phyloP scores from a whole-genome alignment of 805 yeast genomes.

The Yamadazyma akitaensis region DNA sequence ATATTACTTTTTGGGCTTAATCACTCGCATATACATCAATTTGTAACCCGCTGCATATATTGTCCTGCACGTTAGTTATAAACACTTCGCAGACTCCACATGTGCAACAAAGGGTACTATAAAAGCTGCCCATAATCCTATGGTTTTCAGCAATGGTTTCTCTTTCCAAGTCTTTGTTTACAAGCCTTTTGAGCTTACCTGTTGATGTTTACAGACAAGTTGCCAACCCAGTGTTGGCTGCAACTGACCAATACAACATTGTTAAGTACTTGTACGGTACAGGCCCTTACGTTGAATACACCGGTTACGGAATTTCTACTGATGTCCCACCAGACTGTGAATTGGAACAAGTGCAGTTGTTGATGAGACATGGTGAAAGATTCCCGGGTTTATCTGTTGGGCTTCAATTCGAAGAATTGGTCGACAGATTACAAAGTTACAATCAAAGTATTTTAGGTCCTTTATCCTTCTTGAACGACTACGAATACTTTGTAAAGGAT shows the following conservation, averaged over 20 bases:
- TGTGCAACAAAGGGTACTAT: not conserved
- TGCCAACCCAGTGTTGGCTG: constrained; percentile 34
- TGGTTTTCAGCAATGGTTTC: constrained; percentile 20
- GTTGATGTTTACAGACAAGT: constrained; percentile 12
- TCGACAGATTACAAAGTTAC: constrained; percentile 21
- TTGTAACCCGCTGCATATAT: not conserved
- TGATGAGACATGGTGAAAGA: constrained; percentile 80
- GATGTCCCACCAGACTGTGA: constrained; percentile 50
- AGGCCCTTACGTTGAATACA: constrained; percentile 52
- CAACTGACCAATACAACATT: constrained; percentile 44
- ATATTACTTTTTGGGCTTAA: not conserved
- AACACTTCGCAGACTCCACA: constrained; percentile 3
- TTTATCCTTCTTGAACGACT: constrained; percentile 50
- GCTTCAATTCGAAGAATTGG: constrained; percentile 22
- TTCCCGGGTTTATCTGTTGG: constrained; percentile 41
- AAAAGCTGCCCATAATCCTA: not conserved
- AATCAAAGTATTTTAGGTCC: constrained; percentile 42
- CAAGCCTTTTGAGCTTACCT: constrained; percentile 13
- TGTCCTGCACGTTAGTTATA: not conserved
- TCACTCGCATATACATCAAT: not conserved
- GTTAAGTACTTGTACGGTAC: constrained; percentile 52
- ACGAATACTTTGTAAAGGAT: constrained; percentile 46
- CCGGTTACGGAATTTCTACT: constrained; percentile 52
- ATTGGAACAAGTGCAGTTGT: constrained; percentile 64
- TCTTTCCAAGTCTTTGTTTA: constrained; percentile 9